These are phyloP conservation scores for Mentha longifolia DNA, from an alignment of 257 asterid species.

Conservation along the genomic window DNA sequence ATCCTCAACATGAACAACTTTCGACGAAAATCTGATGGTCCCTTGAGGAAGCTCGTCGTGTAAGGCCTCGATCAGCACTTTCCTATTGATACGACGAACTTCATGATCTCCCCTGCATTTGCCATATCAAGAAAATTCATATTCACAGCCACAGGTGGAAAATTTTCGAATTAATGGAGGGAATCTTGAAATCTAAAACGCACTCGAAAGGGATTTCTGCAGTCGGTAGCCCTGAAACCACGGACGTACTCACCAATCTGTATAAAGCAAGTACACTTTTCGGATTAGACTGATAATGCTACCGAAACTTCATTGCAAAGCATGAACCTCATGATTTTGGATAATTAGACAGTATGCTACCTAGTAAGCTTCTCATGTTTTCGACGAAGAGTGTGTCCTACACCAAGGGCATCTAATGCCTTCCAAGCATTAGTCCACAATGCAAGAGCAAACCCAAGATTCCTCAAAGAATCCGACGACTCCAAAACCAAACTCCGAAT, in stretches of 20 bases:
- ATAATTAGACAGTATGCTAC: slow-evolving; percentile 23
- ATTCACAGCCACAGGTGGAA: background rate
- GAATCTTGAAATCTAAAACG: slow-evolving; percentile 22
- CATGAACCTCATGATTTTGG: background rate
- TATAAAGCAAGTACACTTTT: slow-evolving; percentile 3
- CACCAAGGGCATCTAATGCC: slow-evolving; percentile 52
- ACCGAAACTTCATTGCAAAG: background rate
- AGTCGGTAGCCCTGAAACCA: slow-evolving; percentile 40
- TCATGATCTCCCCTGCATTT: slow-evolving; percentile 47
- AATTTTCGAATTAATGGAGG: background rate
- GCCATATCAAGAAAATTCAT: background rate
- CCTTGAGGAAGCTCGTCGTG: slow-evolving; percentile 44
- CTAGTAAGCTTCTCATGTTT: slow-evolving; percentile 39
- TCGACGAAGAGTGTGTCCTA: slow-evolving; percentile 46
- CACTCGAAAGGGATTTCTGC: slow-evolving; percentile 45
- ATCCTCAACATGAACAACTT: slow-evolving; percentile 42
- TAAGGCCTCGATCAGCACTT: slow-evolving; percentile 43
- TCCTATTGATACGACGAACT: slow-evolving; percentile 50
- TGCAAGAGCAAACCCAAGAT: slow-evolving; percentile 48
- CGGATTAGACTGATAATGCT: background rate
- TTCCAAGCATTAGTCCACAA: slow-evolving; percentile 59
- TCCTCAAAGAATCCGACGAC: slow-evolving; percentile 47
- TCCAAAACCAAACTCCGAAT: slow-evolving; percentile 53
- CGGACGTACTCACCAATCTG: slow-evolving; percentile 43
- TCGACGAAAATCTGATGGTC: slow-evolving; percentile 48